Evolutionary conservation across 495 filamentous ascomycete species (phyloP), one percentile per base, ranked within the genome.

Genomic region (Cercophora sp.): DNA sequence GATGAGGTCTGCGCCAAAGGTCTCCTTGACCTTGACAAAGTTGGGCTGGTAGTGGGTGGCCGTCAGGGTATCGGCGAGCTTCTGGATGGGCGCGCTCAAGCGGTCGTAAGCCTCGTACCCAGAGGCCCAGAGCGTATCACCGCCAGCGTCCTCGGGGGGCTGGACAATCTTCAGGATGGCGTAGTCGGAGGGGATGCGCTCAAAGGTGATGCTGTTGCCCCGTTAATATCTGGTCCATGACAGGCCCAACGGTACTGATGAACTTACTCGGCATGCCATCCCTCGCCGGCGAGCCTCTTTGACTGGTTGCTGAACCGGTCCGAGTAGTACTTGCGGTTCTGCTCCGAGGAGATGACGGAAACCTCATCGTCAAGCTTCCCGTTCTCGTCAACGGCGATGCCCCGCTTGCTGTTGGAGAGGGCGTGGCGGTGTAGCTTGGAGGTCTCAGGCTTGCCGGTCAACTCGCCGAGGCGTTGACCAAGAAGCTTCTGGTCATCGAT

Each of bases 91-190:
- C 5, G 78, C 61, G 0, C 81, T 85, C 29, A 89, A 64, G 6
- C 84, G 80, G 60, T 89, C 86, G 58, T 85, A 89, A 3, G 84
- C 72, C 54, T 88, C 85, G 53, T 87, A 88, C 1, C 81, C 84
- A 0, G 77, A 81, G 3, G 83, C 85, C 83, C 81, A 87, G 3
- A 89, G 72, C 2, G 80, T 83, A 59, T 84, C 85, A 19, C 85
- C 85, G 5, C 85, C 85, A 0, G 78, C 82, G 32, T 70, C 67
- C 45, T 71, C 68, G 1, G 85, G 85, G 1, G 83, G 70, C 27
- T 78, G 68, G 22, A 74, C 72, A 19, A 88, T 64, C 42, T 78
- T 76, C 4, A 85, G 72, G 27, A 75, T 74, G 3, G 82, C 77
- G 54, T 87, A 87, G 62, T 85, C 82, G 0, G 81, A 76, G 1